phyloP scores from a whole-genome alignment of 257 asterid species.

The Jacaranda copaia region DNA sequence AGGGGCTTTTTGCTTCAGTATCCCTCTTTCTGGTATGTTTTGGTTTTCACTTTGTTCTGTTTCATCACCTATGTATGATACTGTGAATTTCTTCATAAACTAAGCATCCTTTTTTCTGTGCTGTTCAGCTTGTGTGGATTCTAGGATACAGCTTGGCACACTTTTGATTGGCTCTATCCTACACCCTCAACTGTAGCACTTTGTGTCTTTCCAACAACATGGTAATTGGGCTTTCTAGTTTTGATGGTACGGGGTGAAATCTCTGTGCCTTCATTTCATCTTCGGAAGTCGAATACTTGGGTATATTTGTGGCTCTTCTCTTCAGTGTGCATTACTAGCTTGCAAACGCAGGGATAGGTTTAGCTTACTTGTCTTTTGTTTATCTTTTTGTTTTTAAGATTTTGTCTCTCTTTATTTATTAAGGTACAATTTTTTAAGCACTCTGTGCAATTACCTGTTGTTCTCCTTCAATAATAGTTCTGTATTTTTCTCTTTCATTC shows the following conservation, averaged over 20 bases:
- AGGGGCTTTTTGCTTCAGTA: conserved; percentile 92
- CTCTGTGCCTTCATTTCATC: conserved; percentile 28
- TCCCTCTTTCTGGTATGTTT: conserved; percentile 81
- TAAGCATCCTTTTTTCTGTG: conserved; percentile 22
- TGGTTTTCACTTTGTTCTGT: not conserved
- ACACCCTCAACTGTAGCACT: conserved; percentile 12
- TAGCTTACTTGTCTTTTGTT: conserved; percentile 28
- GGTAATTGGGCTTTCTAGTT: conserved; percentile 25
- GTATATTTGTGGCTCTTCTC: conserved; percentile 35
- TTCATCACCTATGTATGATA: not conserved
- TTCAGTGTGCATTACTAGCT: conserved; percentile 45
- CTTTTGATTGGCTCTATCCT: conserved; percentile 57
- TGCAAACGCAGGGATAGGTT: conserved; percentile 38
- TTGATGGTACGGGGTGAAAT: conserved; percentile 25
- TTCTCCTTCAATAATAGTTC: conserved; percentile 35
- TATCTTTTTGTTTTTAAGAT: conserved; percentile 17
- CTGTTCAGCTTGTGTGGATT: conserved; percentile 86
- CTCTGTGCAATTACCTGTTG: conserved; percentile 19
- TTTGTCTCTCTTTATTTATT: conserved; percentile 31
- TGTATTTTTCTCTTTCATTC: conserved; percentile 13
- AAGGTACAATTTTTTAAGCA: conserved; percentile 34
- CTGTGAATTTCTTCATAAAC: conserved; percentile 3
- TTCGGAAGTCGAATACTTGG: conserved; percentile 33
- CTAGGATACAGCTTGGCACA: conserved; percentile 94
- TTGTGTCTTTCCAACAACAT: conserved; percentile 11